phyloP scores from a whole-genome alignment of 345 rosid genomes.

The Erodium maritimum region DNA sequence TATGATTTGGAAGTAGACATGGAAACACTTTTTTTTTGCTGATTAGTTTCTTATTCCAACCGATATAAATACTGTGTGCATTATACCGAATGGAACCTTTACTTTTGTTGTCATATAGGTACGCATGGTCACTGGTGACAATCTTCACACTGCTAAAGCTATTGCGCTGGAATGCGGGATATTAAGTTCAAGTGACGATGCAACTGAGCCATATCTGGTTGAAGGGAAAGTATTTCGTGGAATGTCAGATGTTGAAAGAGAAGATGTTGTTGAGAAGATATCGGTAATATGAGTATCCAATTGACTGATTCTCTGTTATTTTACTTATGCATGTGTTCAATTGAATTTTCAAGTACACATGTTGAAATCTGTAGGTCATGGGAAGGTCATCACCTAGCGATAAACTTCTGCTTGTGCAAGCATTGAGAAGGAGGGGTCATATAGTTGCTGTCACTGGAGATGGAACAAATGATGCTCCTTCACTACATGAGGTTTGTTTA shows the following conservation, averaged over 20 bases:
- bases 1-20: no score
- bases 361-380: slow-evolving; percentile 22
- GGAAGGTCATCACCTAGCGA: slow-evolving; percentile 43
- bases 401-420: slow-evolving; percentile 38
- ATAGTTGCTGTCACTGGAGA: slow-evolving; percentile 48
- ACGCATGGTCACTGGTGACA: slow-evolving; percentile 16
- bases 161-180: slow-evolving; percentile 19
- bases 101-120: slow-evolving; percentile 3
- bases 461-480: slow-evolving; percentile 48
- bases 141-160: slow-evolving; percentile 15
- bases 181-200: slow-evolving; percentile 6
- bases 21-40: no score
- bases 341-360: neutral
- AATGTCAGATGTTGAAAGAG: slow-evolving; percentile 11
- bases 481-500: slow-evolving; percentile 15
- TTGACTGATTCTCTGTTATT: neutral
- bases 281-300: neutral
- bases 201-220: slow-evolving; percentile 8
- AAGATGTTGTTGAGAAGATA: slow-evolving; percentile 7
- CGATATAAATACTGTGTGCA: neutral
- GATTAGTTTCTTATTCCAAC: no score
- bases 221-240: slow-evolving; percentile 15
- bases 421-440: slow-evolving; percentile 24
- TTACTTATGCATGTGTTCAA: neutral
- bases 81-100: neutral